Evolutionary conservation across 257 asterid species (phyloP).

Genomic region (Solanum peruvianum): DNA sequence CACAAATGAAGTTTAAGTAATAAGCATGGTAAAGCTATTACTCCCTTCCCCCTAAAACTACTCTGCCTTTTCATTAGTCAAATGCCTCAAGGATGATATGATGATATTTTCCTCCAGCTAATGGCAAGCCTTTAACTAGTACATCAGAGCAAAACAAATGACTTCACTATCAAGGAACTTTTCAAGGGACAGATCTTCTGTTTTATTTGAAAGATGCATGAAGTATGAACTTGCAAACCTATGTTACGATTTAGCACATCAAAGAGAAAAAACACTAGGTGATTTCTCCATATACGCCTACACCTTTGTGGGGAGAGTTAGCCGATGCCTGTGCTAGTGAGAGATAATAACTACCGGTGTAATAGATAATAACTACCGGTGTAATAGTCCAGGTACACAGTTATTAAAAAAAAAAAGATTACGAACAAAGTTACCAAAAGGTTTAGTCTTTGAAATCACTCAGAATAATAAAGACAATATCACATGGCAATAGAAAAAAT

Average conservation of each 20-base stretch:
- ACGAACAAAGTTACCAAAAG: background rate
- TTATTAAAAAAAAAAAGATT: background rate
- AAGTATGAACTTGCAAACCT: background rate
- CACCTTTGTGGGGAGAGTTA: background rate
- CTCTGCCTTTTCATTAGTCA: background rate
- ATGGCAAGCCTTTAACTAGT: too few relatives aligned
- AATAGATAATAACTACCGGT: too few relatives aligned
- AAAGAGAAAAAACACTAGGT: background rate
- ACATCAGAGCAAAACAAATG: background rate
- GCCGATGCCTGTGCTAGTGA: background rate
- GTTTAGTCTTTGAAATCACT: background rate
- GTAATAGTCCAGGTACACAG: too few relatives aligned
- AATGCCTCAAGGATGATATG: background rate
- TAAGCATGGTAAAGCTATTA: background rate
- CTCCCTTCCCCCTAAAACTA: background rate
- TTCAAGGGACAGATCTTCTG: background rate
- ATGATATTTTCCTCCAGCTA: background rate
- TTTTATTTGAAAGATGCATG: background rate
- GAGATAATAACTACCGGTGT: too few relatives aligned
- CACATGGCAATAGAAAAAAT: background rate
- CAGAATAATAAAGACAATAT: background rate
- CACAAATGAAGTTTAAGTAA: background rate
- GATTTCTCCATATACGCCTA: background rate
- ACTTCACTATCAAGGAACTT: background rate
- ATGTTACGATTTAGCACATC: background rate